These are phyloP conservation scores for Diaporthe sp. DNA, from an alignment of 2,329 filamentous ascomycete species.

Conservation along the genomic window DNA sequence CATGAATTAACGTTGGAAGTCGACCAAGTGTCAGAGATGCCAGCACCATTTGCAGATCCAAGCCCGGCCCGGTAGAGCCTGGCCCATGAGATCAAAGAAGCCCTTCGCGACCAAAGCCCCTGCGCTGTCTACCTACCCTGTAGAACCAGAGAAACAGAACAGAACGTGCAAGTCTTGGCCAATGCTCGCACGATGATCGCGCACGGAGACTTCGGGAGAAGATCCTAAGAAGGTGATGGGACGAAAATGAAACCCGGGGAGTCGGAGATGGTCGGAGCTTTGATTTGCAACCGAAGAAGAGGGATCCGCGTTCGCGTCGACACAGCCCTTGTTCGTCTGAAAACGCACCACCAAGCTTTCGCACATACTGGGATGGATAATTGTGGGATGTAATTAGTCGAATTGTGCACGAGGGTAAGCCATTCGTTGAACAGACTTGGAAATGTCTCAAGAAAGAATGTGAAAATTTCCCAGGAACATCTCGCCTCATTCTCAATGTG, in stretches of 20 bases:
- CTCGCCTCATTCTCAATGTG: background rate
- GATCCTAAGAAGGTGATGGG: conserved; percentile 10
- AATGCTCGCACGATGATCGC: background rate
- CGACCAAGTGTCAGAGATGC: background rate
- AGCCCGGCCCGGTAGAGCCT: conserved; percentile 4
- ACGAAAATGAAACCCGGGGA: conserved; percentile 9
- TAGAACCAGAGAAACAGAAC: background rate
- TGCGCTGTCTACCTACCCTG: background rate
- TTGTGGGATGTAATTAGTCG: no score
- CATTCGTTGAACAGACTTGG: no score
- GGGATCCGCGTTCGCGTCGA: background rate
- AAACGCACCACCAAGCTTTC: background rate
- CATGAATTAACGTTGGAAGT: background rate
- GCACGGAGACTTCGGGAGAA: background rate
- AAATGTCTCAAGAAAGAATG: background rate
- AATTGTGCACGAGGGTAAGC: background rate
- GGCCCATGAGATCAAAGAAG: background rate
- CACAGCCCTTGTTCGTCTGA: background rate
- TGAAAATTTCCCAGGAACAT: background rate
- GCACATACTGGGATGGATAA: background rate
- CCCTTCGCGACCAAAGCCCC: background rate
- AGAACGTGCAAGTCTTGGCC: background rate
- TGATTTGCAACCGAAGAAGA: background rate
- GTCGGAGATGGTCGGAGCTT: conserved; percentile 6
- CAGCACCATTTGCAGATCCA: conserved; percentile 15